Base-by-base conservation (phyloP, 2,329 filamentous ascomycete species). In the Pseudophaeomoniella oleicola region DNA sequence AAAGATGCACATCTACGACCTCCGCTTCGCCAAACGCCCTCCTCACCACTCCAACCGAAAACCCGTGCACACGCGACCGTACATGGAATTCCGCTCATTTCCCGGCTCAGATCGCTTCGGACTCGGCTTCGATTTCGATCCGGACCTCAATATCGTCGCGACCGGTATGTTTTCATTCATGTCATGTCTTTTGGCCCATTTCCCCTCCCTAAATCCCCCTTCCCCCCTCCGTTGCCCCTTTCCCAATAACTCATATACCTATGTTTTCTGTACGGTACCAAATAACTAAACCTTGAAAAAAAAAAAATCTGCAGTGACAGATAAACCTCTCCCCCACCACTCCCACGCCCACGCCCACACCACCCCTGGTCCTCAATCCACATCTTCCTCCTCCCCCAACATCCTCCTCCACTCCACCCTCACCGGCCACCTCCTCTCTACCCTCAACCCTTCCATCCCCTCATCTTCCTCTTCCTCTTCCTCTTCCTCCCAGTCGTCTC, bases 111-210 rank as follows among this genome's bases (percentile, higher is more conserved):
- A 27, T 27, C 22, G 34, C n/a, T 44, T 40, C 37, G 37, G 38
- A 3, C 19, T 44, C 10, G 43, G 36, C 5, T 46, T 43, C 35
- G 39, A 38, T 6, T 46, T 44, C 38, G 44, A 46, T 14, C 40
- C 37, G 2, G 41, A 45, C 14, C 30, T 45, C 5, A 40, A 44
- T 27, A 34, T 45, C 29, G 41, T 46, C n/a, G 32, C 41, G 12
- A 31, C 22, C 6, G 22, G 22, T 27, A 27, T 27, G 22, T n/a
- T 27, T n/a, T n/a, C 22, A 27, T 27, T 27, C 22, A 27, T n/a
- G 22, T 27, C n/a, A n/a, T n/a, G n/a, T n/a, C n/a, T n/a, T n/a
- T n/a, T n/a, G n/a, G n/a, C n/a, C n/a, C n/a, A n/a, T n/a, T n/a
- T n/a, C n/a, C n/a, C n/a, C n/a, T n/a, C n/a, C n/a, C n/a, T n/a